Base-by-base conservation (phyloP, 2,329 filamentous ascomycete species). In the Podosphaera xanthii region DNA sequence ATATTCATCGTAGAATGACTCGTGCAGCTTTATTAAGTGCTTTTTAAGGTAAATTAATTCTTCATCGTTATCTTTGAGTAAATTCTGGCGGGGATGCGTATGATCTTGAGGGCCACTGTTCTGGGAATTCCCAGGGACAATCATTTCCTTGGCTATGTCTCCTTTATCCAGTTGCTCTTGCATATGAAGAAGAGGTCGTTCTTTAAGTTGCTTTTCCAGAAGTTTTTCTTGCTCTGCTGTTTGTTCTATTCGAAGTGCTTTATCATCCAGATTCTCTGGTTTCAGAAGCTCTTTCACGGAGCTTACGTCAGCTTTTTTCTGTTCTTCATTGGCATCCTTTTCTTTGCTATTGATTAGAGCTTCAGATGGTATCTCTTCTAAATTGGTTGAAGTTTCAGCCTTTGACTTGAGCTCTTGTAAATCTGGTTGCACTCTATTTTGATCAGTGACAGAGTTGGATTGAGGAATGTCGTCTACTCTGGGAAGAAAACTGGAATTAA, bases 401-500 rank as follows among this genome's bases (percentile, higher is more conserved):
- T 50, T 59, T 57, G 54, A 4, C 38, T 62, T 54, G 35, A 58
- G 55, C 8, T 62, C 55, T 12, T 36, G 31, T 42, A 64, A 9
- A 8, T 48, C 56, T 5, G 10, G 63, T 30, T 44, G n/a, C 22
- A 53, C 36, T 31, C 54, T 55, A 42, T 63, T 65, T 59, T 65
- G 67, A 52, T 65, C 65, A 2, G 63, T 57, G 34, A 61, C 48
- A 8, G 63, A 62, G 14, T 59, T 55, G 54, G 63, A 57, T 55
- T 67, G 67, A 2, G 67, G 64, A 34, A 79, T 70, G 66, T 83
- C 76, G 65, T 78, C 72, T 61, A 78, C 82, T 70, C 94, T 94
- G 0, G 92, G 92, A 58, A 98, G 71, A 69, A 97, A 98, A 69
- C 87, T 95, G 10, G 91, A 94, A 73, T 98, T 98, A 75, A 98